phyloP scores from a whole-genome alignment of 257 asterid species.

The Lycium ferocissimum region DNA sequence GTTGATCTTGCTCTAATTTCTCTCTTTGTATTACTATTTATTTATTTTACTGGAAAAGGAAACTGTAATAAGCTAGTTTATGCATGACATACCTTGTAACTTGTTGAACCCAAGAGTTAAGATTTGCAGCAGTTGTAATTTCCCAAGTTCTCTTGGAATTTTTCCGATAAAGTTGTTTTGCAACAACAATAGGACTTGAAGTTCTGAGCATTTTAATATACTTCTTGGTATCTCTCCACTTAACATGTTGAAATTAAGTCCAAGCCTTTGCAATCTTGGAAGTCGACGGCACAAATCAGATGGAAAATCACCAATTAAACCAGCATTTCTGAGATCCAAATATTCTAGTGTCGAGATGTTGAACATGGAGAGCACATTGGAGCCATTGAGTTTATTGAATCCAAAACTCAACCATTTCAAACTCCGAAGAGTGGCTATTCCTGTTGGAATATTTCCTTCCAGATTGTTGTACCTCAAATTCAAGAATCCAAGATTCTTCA shows the following conservation, averaged over 20 bases:
- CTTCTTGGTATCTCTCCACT: constrained; percentile 39
- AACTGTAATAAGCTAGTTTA: too few relatives aligned
- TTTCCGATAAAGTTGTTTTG: constrained; percentile 13
- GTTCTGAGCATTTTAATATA: constrained; percentile 8
- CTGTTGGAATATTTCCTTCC: constrained; percentile 28
- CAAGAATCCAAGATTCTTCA: not conserved
- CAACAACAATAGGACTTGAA: not conserved
- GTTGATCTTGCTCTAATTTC: too few relatives aligned
- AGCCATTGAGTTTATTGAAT: constrained; percentile 31
- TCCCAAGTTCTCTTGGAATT: constrained; percentile 17
- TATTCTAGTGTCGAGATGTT: constrained; percentile 23
- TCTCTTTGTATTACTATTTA: too few relatives aligned
- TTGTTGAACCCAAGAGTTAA: constrained; percentile 35
- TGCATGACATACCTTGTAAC: not conserved
- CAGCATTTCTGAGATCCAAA: constrained; percentile 11
- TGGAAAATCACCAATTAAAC: constrained; percentile 26
- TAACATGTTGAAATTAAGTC: constrained; percentile 35
- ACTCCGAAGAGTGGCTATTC: not conserved
- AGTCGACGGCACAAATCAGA: constrained; percentile 2
- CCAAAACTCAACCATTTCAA: constrained; percentile 17
- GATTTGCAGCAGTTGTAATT: constrained; percentile 32
- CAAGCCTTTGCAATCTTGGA: constrained; percentile 33
- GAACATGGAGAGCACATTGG: constrained; percentile 14
- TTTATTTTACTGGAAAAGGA: too few relatives aligned
- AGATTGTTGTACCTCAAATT: constrained; percentile 13